phyloP scores from a whole-genome alignment of 495 filamentous ascomycete genomes.

The Aspergillus heteromorphus region DNA sequence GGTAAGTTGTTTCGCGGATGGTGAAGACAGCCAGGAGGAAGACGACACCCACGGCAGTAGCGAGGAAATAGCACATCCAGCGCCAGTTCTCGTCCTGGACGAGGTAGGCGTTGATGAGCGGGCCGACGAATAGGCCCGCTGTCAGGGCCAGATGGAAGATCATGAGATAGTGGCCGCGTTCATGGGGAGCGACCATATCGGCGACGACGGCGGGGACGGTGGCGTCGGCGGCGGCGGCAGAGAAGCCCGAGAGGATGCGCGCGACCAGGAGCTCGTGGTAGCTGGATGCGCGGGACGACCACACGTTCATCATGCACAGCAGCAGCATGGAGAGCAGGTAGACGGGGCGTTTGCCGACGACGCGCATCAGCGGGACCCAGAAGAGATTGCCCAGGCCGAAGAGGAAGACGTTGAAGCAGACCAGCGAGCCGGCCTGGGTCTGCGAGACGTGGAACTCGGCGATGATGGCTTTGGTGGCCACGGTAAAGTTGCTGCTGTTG shows the following conservation, averaged over 20 bases:
- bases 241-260: slow-evolving; percentile 25
- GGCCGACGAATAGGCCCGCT: slow-evolving; percentile 26
- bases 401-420: slow-evolving; percentile 29
- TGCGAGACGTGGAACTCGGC: slow-evolving; percentile 23
- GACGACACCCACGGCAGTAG: slow-evolving; percentile 16
- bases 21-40: slow-evolving; percentile 22
- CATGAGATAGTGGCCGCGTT: slow-evolving; percentile 33
- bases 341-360: slow-evolving; percentile 29
- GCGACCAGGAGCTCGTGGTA: slow-evolving; percentile 26
- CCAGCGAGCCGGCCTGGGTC: slow-evolving; percentile 17
- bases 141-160: slow-evolving; percentile 31
- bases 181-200: slow-evolving; percentile 27
- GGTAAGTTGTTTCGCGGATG: slow-evolving; percentile 25
- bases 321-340: slow-evolving; percentile 22
- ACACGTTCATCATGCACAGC: slow-evolving; percentile 27
- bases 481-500: slow-evolving; percentile 31
- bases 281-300: slow-evolving; percentile 20
- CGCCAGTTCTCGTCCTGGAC: slow-evolving; percentile 26
- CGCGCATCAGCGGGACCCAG: slow-evolving; percentile 30
- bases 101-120: slow-evolving; percentile 29
- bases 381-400: slow-evolving; percentile 27
- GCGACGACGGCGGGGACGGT: slow-evolving; percentile 25
- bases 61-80: slow-evolving; percentile 31
- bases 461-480: slow-evolving; percentile 25
- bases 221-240: slow-evolving; percentile 27